These are phyloP conservation scores for Mesembryanthemum crystallinum DNA, from an alignment of 148 eudicot species.

Conservation along the genomic window DNA sequence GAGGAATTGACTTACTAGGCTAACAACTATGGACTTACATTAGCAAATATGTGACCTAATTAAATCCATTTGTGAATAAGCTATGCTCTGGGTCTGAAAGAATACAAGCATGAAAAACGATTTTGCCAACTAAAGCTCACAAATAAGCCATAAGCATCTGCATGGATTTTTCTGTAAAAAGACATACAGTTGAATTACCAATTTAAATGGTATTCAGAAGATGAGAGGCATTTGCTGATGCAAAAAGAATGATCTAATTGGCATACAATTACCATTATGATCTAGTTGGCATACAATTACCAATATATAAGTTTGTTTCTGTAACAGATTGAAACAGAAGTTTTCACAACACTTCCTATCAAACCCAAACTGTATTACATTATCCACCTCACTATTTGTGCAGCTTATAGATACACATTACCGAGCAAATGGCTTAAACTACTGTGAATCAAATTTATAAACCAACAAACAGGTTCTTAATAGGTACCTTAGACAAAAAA, in stretches of 20 bases:
- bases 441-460: neutral
- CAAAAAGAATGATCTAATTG: neutral
- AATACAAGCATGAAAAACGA: too few relatives aligned
- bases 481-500: constrained; percentile 74
- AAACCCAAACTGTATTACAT: neutral
- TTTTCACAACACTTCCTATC: neutral
- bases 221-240: neutral
- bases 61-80: too few relatives aligned
- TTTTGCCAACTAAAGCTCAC: too few relatives aligned
- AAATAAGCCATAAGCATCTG: too few relatives aligned
- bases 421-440: neutral
- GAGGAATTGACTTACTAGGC: too few relatives aligned
- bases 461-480: neutral
- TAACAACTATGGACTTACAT: too few relatives aligned
- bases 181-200: neutral
- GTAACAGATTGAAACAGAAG: neutral
- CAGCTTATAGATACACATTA: neutral
- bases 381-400: neutral
- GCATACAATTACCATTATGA: neutral
- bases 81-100: too few relatives aligned
- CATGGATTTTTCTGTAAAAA: neutral
- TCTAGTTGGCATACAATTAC: neutral
- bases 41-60: too few relatives aligned
- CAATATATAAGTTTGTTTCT: too few relatives aligned
- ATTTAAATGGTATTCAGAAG: neutral